Percentiles rank a stretch among this genome's conserved stretches.
Conservation (phyloP, 1,284 basidiomycete species). For the Stygiomarasmius scandens region DNA sequence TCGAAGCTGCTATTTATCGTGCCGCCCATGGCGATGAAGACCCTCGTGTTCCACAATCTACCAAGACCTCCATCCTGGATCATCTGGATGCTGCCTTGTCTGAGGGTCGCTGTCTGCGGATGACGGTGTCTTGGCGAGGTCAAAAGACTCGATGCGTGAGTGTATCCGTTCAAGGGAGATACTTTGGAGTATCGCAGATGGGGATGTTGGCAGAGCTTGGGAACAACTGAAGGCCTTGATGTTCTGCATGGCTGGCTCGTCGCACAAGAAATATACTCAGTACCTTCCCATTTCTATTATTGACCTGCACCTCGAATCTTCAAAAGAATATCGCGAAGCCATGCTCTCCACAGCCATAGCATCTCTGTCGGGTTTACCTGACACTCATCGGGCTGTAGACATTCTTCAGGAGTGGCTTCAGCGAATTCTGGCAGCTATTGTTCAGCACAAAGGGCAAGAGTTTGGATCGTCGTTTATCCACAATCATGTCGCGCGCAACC, state of each 20-base stretch:
- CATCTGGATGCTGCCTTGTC: too few species aligned
- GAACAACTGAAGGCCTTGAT: constrained; percentile 23
- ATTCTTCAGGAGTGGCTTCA: constrained; percentile 27
- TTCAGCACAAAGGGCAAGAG: constrained; percentile 9
- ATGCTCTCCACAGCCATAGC: constrained; percentile 14
- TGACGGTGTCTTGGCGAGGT: constrained; percentile 15
- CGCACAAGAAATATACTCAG: constrained; percentile 22
- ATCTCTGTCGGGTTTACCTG: constrained; percentile 18
- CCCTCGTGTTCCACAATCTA: background rate
- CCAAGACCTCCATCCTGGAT: background rate
- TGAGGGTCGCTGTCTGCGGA: too few species aligned
- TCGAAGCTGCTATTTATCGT: background rate
- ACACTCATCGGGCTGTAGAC: constrained; percentile 12
- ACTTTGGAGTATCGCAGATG: constrained; percentile 19
- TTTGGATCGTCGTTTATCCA: constrained; percentile 16
- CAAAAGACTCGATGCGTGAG: constrained; percentile 19
- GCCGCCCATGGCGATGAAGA: background rate
- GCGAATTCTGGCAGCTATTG: constrained; percentile 11
- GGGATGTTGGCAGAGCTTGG: constrained; percentile 24
- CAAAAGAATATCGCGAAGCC: constrained; percentile 13
- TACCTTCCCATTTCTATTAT: constrained; percentile 21
- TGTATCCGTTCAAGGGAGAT: constrained; percentile 15
- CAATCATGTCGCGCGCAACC: constrained; percentile 23
- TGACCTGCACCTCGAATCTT: constrained; percentile 19
- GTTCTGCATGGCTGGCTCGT: constrained; percentile 22